Evolutionary conservation across 768 basidiomycete species (phyloP), one percentile per base, ranked within the genome.

Genomic region (Lyophyllum decastes): DNA sequence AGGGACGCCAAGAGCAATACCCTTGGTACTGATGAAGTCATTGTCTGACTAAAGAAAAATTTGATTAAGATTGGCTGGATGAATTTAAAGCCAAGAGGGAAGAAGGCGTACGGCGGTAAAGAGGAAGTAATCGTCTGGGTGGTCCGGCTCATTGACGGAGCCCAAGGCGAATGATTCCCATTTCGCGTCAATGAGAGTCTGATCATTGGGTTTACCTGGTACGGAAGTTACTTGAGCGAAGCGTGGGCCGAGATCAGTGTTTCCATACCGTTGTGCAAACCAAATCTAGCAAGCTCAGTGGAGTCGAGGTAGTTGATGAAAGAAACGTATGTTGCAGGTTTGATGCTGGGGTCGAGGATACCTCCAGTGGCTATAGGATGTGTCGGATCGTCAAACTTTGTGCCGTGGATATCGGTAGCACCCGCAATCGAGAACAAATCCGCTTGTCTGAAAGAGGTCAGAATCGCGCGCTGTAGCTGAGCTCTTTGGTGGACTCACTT

Each of bases 131-230:
- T 63, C 62, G 27, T 60, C 55, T 4, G 62, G 62, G 25, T 52
- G 40, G 2, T 52, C 52, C 7, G 51, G n/a, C 12, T 62, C 61
- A 26, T 60, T 52, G 14, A 58, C 55, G 0, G 62, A 60, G 19
- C 45, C 54, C 9, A 89, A 72, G 7, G 86, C 82, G 16, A 87
- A 73, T 1, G 82, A 84, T 64, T 89, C 88, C 85, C 86, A 89
- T 70, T 89, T 89, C 0, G 78, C 80, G 57, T 80, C 79, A 49
- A 89, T 80, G n/a, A 87, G 74, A 0, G 79, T 82, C 30, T 73
- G 60, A 60, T 86, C 81, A 54, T 76, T 69, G 2, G 80, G 80
- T 34, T 76, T 70, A 55, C 77, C 83, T 85, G 50, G 26, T 59
- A 41, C 6, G 4, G 19, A 17, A 17, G 4, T 21, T 55, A 10